A percentile compares a stretch with the other conserved stretches of the same genome.
Conservation (phyloP, 345 rosid genomes). For the Corchorus olitorius region DNA sequence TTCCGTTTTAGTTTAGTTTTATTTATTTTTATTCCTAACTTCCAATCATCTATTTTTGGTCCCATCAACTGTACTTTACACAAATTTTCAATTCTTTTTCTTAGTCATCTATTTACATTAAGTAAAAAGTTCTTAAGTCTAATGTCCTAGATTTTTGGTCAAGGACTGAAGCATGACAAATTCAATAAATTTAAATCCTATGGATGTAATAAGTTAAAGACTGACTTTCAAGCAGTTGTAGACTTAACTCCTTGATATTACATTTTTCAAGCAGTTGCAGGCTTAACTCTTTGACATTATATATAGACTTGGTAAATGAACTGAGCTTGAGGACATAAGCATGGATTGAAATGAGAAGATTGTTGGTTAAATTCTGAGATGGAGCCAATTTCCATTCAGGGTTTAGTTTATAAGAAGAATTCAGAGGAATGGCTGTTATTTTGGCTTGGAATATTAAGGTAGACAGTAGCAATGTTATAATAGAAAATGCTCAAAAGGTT, state of each 20-base stretch:
- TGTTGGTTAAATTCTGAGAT: conserved; percentile 3
- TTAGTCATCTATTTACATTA: neutral
- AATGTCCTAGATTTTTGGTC: neutral
- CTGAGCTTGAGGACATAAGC: neutral
- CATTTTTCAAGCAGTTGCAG: conserved; percentile 2
- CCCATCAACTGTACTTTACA: neutral
- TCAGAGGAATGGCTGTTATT: neutral
- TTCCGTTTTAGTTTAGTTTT: neutral
- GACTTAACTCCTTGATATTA: neutral
- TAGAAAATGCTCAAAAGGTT: neutral
- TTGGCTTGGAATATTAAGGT: neutral
- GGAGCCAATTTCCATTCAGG: neutral
- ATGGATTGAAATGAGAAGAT: conserved; percentile 1
- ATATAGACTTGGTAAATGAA: neutral
- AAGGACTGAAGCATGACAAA: neutral
- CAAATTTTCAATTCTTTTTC: neutral
- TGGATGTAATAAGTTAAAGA: conserved; percentile 1
- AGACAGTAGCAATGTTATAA: neutral
- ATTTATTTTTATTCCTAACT: neutral
- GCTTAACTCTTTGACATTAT: neutral
- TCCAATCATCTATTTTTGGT: neutral
- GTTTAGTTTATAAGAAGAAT: neutral
- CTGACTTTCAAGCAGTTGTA: conserved; percentile 1
- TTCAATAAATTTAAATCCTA: neutral
- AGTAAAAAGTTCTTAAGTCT: neutral